Evolutionary conservation across 176 grass and related monocot species (phyloP).

Genomic region (Ananas comosus): DNA sequence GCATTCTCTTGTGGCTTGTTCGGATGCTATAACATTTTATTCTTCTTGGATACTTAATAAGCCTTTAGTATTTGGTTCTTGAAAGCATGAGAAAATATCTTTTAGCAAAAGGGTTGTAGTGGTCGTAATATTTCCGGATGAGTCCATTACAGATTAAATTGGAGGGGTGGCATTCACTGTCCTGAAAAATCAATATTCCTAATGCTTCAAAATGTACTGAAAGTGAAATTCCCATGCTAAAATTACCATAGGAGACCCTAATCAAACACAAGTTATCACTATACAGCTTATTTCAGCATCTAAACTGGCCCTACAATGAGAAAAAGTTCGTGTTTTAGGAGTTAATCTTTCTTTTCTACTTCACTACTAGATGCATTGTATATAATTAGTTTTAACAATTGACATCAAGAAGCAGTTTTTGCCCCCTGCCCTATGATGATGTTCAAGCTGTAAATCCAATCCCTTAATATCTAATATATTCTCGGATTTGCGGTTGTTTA

Average conservation of each 20-base stretch:
- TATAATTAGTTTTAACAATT: background rate
- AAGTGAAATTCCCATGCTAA: too few species aligned
- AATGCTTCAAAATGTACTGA: too few species aligned
- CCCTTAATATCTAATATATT: background rate
- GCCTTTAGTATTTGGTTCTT: too few species aligned
- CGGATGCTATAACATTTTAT: too few species aligned
- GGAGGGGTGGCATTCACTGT: too few species aligned
- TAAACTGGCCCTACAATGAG: background rate
- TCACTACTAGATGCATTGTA: background rate
- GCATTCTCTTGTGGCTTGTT: too few species aligned
- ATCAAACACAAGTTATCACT: background rate
- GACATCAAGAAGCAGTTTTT: background rate
- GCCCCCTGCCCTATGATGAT: background rate
- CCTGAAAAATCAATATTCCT: too few species aligned
- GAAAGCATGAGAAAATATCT: too few species aligned
- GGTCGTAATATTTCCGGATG: too few species aligned
- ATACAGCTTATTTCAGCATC: background rate
- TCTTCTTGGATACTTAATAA: too few species aligned
- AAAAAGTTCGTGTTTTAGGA: background rate
- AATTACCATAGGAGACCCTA: background rate
- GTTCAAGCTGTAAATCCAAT: background rate
- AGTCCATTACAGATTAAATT: too few species aligned
- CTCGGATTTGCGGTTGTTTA: background rate
- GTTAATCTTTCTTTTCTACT: background rate
- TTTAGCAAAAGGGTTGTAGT: too few species aligned